Percentiles rank a stretch among this genome's conserved stretches.
Conservation (phyloP, 345 rosid species). For the Garcia nutans region DNA sequence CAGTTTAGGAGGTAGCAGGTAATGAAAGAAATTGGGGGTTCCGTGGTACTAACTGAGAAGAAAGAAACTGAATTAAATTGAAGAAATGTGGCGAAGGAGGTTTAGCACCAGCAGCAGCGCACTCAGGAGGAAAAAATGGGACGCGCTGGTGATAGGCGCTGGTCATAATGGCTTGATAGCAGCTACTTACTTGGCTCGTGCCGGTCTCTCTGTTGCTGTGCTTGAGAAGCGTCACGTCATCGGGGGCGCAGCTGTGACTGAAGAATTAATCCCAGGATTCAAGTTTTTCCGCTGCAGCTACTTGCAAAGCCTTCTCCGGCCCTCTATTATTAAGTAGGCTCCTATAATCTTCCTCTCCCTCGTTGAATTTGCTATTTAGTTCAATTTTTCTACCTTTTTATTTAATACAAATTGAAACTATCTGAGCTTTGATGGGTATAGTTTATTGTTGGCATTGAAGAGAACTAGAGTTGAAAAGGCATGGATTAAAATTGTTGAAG, state of each 20-base stretch:
- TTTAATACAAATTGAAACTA: not conserved
- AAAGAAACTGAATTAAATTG: too few species aligned
- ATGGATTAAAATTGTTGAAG: slow-evolving; percentile 74
- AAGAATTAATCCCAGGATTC: slow-evolving; percentile 76
- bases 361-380: too few species aligned
- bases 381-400: not conserved
- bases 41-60: too few species aligned
- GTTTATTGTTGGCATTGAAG: slow-evolving; percentile 24
- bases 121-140: slow-evolving; percentile 55
- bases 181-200: slow-evolving; percentile 80
- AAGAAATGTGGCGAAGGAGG: slow-evolving; percentile 57
- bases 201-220: slow-evolving; percentile 79
- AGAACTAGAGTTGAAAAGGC: slow-evolving; percentile 70
- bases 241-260: slow-evolving; percentile 87
- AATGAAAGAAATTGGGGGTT: not conserved
- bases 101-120: slow-evolving; percentile 25
- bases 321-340: slow-evolving; percentile 54
- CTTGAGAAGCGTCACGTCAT: slow-evolving; percentile 78
- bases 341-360: not conserved
- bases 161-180: slow-evolving; percentile 87
- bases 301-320: slow-evolving; percentile 83
- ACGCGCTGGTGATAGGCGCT: slow-evolving; percentile 75
- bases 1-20: not conserved
- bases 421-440: not conserved
- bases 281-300: slow-evolving; percentile 87